A percentile compares a stretch with the other conserved stretches of the same genome.
phyloP scores from a whole-genome alignment of 345 rosid species.

The Laguncularia racemosa region DNA sequence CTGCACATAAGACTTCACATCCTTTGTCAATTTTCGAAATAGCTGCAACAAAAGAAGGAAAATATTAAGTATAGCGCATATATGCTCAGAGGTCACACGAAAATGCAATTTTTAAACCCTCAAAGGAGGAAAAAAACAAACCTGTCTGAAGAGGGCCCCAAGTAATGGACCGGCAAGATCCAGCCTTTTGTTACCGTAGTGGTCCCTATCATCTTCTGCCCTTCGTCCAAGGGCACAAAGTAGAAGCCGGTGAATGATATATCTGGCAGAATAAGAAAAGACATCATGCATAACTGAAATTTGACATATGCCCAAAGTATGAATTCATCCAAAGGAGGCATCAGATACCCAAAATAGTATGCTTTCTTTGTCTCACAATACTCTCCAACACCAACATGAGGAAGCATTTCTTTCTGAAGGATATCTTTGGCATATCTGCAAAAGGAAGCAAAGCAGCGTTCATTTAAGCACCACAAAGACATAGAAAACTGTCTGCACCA shows the following conservation, averaged over 20 bases:
- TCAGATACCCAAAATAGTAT: constrained; percentile 83
- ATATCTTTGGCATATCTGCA: constrained; percentile 92
- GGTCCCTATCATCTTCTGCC: constrained; percentile 98
- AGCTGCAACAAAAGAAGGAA: constrained; percentile 44
- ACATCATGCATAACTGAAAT: background rate
- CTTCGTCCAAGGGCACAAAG: constrained; percentile 91
- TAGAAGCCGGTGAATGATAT: constrained; percentile 87
- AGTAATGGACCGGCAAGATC: constrained; percentile 99
- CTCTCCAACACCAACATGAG: constrained; percentile 92
- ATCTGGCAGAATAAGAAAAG: constrained; percentile 30
- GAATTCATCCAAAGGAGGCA: background rate
- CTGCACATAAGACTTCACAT: constrained; percentile 90
- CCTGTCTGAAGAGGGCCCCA: constrained; percentile 97
- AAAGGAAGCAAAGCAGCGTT: constrained; percentile 8
- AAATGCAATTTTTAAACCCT: too few species aligned
- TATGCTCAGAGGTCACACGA: background rate
- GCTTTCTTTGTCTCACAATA: constrained; percentile 97
- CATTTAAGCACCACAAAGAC: too few species aligned
- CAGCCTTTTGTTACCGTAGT: constrained; percentile 98
- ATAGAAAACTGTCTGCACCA: too few species aligned
- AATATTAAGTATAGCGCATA: constrained; percentile 6
- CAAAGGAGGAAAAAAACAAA: constrained; percentile 21
- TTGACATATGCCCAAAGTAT: background rate
- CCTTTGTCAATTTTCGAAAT: constrained; percentile 90
- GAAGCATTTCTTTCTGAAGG: constrained; percentile 99